Conservation (phyloP, 2,329 filamentous ascomycete genomes). For the Venturia oleaginea region DNA sequence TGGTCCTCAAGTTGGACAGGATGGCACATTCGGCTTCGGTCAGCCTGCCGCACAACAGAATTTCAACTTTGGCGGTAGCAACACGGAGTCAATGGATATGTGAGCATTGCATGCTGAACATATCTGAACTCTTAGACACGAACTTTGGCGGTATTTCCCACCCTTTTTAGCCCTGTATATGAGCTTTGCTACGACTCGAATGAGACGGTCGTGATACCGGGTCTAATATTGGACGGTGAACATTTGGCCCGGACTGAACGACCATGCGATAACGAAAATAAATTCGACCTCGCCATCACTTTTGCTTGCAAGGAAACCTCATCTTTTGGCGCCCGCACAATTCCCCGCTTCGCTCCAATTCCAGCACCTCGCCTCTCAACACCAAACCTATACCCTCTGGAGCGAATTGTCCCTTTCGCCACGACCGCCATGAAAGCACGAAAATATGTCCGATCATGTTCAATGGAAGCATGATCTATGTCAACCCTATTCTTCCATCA, state of each 20-base stretch:
- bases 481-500: neutral
- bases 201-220: neutral
- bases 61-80: constrained; percentile 12
- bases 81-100: constrained; percentile 19
- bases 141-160: neutral
- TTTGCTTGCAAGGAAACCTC: neutral
- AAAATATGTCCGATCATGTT: neutral
- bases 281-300: neutral
- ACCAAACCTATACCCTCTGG: constrained; percentile 16
- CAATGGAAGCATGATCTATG: neutral
- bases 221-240: neutral
- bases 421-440: constrained; percentile 22
- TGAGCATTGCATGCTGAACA: constrained; percentile 16
- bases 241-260: neutral
- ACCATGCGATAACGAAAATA: neutral
- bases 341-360: constrained; percentile 8
- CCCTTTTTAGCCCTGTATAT: neutral
- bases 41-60: constrained; percentile 40
- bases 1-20: constrained; percentile 60
- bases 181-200: neutral
- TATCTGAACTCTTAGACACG: neutral
- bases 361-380: constrained; percentile 12
- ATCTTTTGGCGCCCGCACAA: constrained; percentile 15
- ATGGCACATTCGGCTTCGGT: constrained; percentile 68
- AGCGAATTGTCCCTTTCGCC: constrained; percentile 22